Evolutionary conservation across 2,329 filamentous ascomycete genomes (phyloP).

Genomic region (Talaromyces rugulosus): DNA sequence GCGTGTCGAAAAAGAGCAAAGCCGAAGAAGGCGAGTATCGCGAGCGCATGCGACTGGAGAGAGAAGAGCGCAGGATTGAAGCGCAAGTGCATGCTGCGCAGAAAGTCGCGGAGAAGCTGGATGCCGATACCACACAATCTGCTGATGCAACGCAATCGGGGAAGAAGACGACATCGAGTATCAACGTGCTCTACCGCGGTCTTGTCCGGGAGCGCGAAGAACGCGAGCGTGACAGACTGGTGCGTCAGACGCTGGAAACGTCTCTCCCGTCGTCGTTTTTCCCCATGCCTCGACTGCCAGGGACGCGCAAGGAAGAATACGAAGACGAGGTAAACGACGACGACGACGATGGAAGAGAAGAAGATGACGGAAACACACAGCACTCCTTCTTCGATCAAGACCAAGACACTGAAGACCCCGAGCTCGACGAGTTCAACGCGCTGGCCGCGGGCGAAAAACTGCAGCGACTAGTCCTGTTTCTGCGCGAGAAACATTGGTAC

Average conservation of each 20-base stretch:
- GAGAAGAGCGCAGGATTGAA: conserved; percentile 65
- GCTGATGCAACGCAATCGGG: too few species aligned
- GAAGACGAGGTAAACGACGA: conserved; percentile 62
- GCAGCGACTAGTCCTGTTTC: conserved; percentile 59
- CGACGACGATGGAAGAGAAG: conserved; percentile 59
- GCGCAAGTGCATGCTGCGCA: conserved; percentile 71
- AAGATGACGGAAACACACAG: conserved; percentile 20
- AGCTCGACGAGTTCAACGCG: conserved; percentile 74
- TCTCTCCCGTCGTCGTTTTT: conserved; percentile 28
- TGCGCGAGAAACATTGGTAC: conserved; percentile 71
- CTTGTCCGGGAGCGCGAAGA: conserved; percentile 67
- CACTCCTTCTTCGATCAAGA: conserved; percentile 46
- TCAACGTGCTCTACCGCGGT: conserved; percentile 76
- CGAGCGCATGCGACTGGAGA: conserved; percentile 65
- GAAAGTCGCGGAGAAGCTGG: conserved; percentile 74
- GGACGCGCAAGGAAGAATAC: conserved; percentile 30
- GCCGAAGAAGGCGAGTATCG: conserved; percentile 68
- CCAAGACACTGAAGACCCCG: conserved; percentile 63
- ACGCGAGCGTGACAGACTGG: conserved; percentile 39
- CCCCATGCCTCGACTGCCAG: conserved; percentile 49
- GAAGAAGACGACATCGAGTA: conserved; percentile 19
- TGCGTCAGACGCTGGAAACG: conserved; percentile 27
- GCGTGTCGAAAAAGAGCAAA: conserved; percentile 57
- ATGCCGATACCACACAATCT: conserved; percentile 44
- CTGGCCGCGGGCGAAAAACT: conserved; percentile 65